Evolutionary conservation across 495 filamentous ascomycete genomes (phyloP).

Genomic region (Trypethelium eluteriae): DNA sequence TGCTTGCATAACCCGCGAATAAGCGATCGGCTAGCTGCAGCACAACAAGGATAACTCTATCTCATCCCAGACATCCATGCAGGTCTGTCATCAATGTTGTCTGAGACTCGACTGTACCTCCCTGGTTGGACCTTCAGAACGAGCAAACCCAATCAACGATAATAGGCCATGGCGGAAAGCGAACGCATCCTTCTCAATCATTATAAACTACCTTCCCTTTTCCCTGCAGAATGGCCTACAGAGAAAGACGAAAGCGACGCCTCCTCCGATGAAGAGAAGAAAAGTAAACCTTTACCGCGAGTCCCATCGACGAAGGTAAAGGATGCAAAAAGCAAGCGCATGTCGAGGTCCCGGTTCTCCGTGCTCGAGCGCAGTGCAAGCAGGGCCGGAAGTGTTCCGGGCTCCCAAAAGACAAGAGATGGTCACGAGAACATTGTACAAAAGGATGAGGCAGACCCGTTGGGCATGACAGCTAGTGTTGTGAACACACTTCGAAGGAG

Average conservation of each 20-base stretch:
- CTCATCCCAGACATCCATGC: not conserved
- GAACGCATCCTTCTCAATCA: conserved; percentile 75
- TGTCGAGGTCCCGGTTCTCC: conserved; percentile 72
- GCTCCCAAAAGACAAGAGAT: conserved; percentile 59
- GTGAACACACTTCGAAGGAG: conserved; percentile 64
- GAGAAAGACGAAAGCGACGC: conserved; percentile 67
- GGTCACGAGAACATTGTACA: conserved; percentile 69
- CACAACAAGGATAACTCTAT: not conserved
- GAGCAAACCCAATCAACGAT: not conserved
- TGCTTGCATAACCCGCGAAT: not conserved
- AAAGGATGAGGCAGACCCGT: conserved; percentile 82
- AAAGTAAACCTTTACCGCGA: not conserved
- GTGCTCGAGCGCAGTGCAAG: conserved; percentile 68
- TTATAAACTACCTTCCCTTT: conserved; percentile 76
- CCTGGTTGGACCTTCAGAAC: not conserved
- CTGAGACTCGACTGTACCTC: not conserved
- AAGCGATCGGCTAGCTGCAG: conserved; percentile 5
- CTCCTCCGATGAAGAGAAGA: conserved; percentile 49
- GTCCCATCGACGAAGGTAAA: conserved; percentile 2
- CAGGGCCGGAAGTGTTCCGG: conserved; percentile 58
- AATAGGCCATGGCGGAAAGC: conserved; percentile 41
- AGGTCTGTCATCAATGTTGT: not conserved
- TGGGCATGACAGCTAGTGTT: conserved; percentile 77
- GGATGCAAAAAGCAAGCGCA: conserved; percentile 34
- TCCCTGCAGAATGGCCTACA: conserved; percentile 77